phyloP scores from a whole-genome alignment of 2,329 filamentous ascomycete genomes.

The Penicillium hordei region DNA sequence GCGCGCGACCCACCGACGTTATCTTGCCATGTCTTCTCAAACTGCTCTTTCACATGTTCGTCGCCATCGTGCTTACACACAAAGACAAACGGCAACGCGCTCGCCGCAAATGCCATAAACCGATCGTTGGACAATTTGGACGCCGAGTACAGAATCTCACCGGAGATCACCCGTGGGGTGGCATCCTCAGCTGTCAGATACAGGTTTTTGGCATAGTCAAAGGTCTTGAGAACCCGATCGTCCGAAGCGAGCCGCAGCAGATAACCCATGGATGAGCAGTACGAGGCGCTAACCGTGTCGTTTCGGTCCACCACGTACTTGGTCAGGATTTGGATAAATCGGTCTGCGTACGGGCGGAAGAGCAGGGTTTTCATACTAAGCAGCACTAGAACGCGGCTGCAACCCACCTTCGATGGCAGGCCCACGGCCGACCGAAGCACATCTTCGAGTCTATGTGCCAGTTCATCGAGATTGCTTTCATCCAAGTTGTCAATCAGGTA shows the following conservation, averaged over 20 bases:
- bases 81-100: slow-evolving; percentile 82
- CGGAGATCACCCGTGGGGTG: slow-evolving; percentile 68
- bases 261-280: slow-evolving; percentile 84
- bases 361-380: slow-evolving; percentile 75
- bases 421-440: slow-evolving; percentile 85
- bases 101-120: slow-evolving; percentile 73
- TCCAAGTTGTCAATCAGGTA: slow-evolving; percentile 78
- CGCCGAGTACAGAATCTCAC: slow-evolving; percentile 78
- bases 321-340: slow-evolving; percentile 73
- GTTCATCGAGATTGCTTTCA: slow-evolving; percentile 69
- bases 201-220: slow-evolving; percentile 60
- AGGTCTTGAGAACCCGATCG: slow-evolving; percentile 56
- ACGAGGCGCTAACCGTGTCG: slow-evolving; percentile 86
- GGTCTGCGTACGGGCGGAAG: slow-evolving; percentile 72
- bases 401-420: slow-evolving; percentile 91
- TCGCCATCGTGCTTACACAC: slow-evolving; percentile 83
- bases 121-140: slow-evolving; percentile 86
- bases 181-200: slow-evolving; percentile 85
- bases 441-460: slow-evolving; percentile 70
- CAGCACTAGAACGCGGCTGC: slow-evolving; percentile 78
- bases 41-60: slow-evolving; percentile 74
- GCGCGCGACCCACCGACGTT: slow-evolving; percentile 83
- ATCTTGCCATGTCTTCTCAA: slow-evolving; percentile 82
- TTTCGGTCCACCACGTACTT: slow-evolving; percentile 87
- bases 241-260: slow-evolving; percentile 67